Conservation (phyloP, 1,284 basidiomycete species). For the Puccinia triticina region DNA sequence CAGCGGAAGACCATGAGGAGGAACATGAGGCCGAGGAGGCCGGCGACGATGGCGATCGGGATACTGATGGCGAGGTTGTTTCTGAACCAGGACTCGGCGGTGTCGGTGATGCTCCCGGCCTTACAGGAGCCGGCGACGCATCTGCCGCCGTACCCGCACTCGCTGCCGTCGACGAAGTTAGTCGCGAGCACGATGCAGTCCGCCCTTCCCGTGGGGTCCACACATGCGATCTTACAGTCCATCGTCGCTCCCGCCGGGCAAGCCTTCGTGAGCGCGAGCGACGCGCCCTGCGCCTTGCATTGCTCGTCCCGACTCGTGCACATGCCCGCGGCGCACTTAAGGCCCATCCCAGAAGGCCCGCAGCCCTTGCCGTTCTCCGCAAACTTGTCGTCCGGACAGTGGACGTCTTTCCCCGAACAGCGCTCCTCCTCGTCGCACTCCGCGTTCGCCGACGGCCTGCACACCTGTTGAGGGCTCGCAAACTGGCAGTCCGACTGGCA, state of each 20-base stretch:
- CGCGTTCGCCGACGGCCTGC: slow-evolving; percentile 71
- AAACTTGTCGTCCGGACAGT: slow-evolving; percentile 73
- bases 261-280: slow-evolving; percentile 69
- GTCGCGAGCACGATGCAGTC: slow-evolving; percentile 34
- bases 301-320: slow-evolving; percentile 79
- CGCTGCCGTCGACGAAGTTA: slow-evolving; percentile 41
- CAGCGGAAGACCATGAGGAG: slow-evolving; percentile 17
- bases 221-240: slow-evolving; percentile 47
- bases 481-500: slow-evolving; percentile 74
- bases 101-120: slow-evolving; percentile 68
- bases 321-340: slow-evolving; percentile 77
- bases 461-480: slow-evolving; percentile 68
- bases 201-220: slow-evolving; percentile 40
- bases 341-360: slow-evolving; percentile 65
- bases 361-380: slow-evolving; percentile 68
- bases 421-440: slow-evolving; percentile 76
- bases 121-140: slow-evolving; percentile 68
- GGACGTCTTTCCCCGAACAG: slow-evolving; percentile 74
- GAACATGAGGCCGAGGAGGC: slow-evolving; percentile 36
- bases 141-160: slow-evolving; percentile 70
- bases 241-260: slow-evolving; percentile 64
- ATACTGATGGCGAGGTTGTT: slow-evolving; percentile 57
- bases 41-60: slow-evolving; percentile 56
- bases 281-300: slow-evolving; percentile 74
- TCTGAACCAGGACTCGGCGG: slow-evolving; percentile 66